Evolutionary conservation across 495 filamentous ascomycete species (phyloP).

Genomic region (Aspergillus panamensis): DNA sequence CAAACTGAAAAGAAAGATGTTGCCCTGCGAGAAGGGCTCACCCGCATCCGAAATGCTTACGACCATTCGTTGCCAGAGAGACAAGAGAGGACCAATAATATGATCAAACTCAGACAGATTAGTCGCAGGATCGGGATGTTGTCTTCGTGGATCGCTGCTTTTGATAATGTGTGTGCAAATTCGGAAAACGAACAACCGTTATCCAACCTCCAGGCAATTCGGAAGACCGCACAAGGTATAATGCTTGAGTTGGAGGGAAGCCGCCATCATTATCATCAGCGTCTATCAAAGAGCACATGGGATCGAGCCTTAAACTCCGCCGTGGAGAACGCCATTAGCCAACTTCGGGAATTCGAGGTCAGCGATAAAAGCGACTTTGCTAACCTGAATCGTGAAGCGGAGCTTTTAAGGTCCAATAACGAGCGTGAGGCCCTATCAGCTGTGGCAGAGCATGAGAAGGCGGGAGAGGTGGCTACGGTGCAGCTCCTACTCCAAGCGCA

Average conservation of each 20-base stretch:
- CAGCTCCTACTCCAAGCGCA: conserved; percentile 84
- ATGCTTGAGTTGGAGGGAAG: conserved; percentile 83
- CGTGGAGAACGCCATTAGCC: conserved; percentile 75
- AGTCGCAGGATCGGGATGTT: conserved; percentile 80
- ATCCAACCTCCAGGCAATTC: conserved; percentile 66
- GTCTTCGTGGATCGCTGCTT: conserved; percentile 88
- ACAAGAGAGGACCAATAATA: conserved; percentile 69
- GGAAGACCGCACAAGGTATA: conserved; percentile 83
- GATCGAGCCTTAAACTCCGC: conserved; percentile 81
- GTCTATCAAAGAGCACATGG: conserved; percentile 75
- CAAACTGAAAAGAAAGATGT: conserved; percentile 77
- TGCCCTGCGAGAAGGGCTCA: conserved; percentile 75
- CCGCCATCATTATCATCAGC: conserved; percentile 84
- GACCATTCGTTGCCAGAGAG: conserved; percentile 77
- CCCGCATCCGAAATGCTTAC: conserved; percentile 75
- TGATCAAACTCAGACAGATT: conserved; percentile 80
- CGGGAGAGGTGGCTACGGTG: conserved; percentile 69
- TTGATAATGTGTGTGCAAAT: conserved; percentile 74
- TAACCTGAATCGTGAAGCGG: conserved; percentile 74
- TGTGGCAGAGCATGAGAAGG: conserved; percentile 81
- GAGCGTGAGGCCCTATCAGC: conserved; percentile 74
- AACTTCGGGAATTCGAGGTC: conserved; percentile 71
- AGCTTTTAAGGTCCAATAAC: conserved; percentile 76
- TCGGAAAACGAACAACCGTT: conserved; percentile 65
- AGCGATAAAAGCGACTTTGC: conserved; percentile 67